phyloP scores from a whole-genome alignment of 768 basidiomycete species.

The Calocybe gangraenosa region DNA sequence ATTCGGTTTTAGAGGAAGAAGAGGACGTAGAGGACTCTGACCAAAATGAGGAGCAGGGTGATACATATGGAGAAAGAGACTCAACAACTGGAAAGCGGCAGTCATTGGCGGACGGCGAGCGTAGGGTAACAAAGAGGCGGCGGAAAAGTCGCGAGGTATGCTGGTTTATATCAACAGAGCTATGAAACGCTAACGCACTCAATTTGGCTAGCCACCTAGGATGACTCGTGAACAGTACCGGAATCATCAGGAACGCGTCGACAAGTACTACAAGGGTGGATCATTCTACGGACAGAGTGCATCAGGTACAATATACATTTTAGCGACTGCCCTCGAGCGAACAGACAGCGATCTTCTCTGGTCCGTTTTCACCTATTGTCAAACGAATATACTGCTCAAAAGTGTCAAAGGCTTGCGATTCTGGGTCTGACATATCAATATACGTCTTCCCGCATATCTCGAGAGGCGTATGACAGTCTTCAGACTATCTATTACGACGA shows the following conservation, averaged over 20 bases:
- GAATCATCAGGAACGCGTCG: slow-evolving; percentile 56
- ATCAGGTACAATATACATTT: slow-evolving; percentile 81
- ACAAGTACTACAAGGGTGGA: slow-evolving; percentile 82
- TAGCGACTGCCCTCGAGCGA: slow-evolving; percentile 87
- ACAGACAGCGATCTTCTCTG: slow-evolving; percentile 93
- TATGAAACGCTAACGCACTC: background rate
- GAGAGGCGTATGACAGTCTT: slow-evolving; percentile 78
- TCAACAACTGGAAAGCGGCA: slow-evolving; percentile 48
- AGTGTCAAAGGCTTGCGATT: slow-evolving; percentile 72
- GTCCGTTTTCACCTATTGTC: slow-evolving; percentile 34
- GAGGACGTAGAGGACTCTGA: slow-evolving; percentile 27
- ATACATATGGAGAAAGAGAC: slow-evolving; percentile 39
- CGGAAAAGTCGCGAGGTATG: slow-evolving; percentile 46
- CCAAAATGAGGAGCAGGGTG: slow-evolving; percentile 35
- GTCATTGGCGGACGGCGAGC: slow-evolving; percentile 34
- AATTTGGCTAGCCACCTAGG: slow-evolving; percentile 7
- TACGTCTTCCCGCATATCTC: slow-evolving; percentile 80
- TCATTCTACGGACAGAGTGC: slow-evolving; percentile 89
- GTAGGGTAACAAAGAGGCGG: slow-evolving; percentile 50
- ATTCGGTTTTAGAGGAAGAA: slow-evolving; percentile 37
- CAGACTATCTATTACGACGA: slow-evolving; percentile 85
- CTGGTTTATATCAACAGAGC: background rate
- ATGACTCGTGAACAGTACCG: slow-evolving; percentile 71
- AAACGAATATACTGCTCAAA: slow-evolving; percentile 3
- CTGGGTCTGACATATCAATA: slow-evolving; percentile 94